Base-by-base conservation (phyloP, 352 stramenopile species). In the Saprolegnia diclina region DNA sequence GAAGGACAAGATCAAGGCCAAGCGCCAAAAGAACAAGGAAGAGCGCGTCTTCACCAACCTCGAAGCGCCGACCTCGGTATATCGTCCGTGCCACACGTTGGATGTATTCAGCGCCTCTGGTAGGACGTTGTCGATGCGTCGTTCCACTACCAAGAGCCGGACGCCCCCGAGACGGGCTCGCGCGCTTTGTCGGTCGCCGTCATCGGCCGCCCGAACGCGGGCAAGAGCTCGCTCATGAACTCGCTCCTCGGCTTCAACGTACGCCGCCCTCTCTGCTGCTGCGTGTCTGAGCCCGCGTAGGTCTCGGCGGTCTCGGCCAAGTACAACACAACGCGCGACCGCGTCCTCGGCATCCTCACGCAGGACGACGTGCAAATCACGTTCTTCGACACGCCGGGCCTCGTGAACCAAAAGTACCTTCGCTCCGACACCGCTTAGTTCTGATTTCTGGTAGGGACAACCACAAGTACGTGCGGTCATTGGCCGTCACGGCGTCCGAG, bases 221-320 rank as follows among this genome's bases (percentile, higher is more conserved):
- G 87, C 73, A 95, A 95, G 74, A 92, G 84, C 32, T 92, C 83
- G 11, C 90, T 95, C 61, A 86, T 93, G 74, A 95, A 95, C 74
- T 64, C 75, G 0, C 35, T 95, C 59, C 70, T 93, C 44, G 81
- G 90, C 50, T 81, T 85, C 56, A 95, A 87, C 63, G 81, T 86
- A 74, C 19, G 67, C 4, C 19, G 67, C 4, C 13, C 13, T 59
- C 22, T 37, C 40, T 19, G 18, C 22, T 35, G n/a, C 21, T 0
- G 1, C 37, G 9, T 32, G 19, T 32, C 21, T 24, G 64, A n/a
- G 5, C 29, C 29, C 2, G 2, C 19, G 16, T 69, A 86, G 79
- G 72, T 95, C 6, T 95, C 87, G 21, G 87, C 87, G 2, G 87
- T 95, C 5, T 95, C 87, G 7, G 78, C 85, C 42, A 95, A 95